Conservation (phyloP, 2,329 filamentous ascomycete genomes). For the Zarea fungicola region DNA sequence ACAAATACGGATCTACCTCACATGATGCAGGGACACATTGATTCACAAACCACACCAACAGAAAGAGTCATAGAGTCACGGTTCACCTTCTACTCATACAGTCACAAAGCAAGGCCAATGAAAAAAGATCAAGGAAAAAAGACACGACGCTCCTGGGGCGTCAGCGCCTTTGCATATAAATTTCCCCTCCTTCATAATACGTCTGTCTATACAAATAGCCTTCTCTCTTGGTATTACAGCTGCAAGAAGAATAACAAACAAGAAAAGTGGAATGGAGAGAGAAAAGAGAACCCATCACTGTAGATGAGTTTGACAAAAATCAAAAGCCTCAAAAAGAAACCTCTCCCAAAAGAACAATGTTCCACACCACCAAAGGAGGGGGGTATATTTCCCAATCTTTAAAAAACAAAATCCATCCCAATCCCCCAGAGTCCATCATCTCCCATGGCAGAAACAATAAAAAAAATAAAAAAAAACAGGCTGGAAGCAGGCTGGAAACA, state of each 20-base stretch:
- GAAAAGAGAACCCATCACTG: background rate
- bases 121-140: background rate
- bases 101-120: background rate
- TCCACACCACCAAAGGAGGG: conserved; percentile 13
- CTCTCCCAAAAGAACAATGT: too few relatives aligned
- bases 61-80: too few relatives aligned
- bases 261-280: conserved; percentile 9
- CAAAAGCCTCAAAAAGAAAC: too few relatives aligned
- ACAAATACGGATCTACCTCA: too few relatives aligned
- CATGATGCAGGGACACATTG: too few relatives aligned
- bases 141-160: background rate
- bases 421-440: too few relatives aligned
- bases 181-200: background rate
- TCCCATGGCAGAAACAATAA: conserved; percentile 15
- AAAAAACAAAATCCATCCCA: conserved; percentile 1
- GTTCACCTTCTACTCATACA: too few relatives aligned
- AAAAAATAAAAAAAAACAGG: conserved; percentile 9
- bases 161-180: background rate
- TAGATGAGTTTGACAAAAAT: too few relatives aligned
- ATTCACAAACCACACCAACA: too few relatives aligned
- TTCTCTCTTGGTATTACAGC: conserved; percentile 7
- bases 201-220: conserved; percentile 8
- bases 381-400: conserved; percentile 14
- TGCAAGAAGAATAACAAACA: conserved; percentile 11
- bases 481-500: too few relatives aligned